A percentile compares a stretch with the other conserved stretches of the same genome.
phyloP scores from a whole-genome alignment of 1,139 yeast species.

The Saccharomyces hybrid region DNA sequence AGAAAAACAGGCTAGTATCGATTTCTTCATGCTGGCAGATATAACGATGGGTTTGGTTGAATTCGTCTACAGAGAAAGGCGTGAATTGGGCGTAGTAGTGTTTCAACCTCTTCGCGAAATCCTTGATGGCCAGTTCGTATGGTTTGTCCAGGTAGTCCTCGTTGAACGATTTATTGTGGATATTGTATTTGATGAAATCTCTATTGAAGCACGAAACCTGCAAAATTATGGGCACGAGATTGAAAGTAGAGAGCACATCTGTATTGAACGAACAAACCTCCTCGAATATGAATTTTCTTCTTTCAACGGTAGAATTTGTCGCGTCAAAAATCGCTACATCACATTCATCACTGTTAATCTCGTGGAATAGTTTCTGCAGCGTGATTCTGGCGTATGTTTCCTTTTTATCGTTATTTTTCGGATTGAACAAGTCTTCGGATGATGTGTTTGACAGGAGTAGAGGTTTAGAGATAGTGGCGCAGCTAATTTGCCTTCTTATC shows the following conservation, averaged over 20 bases:
- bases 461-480: slow-evolving; percentile 16
- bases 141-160: slow-evolving; percentile 46
- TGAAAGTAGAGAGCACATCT: slow-evolving; percentile 16
- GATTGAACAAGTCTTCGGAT: slow-evolving; percentile 41
- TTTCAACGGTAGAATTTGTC: slow-evolving; percentile 52
- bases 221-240: slow-evolving; percentile 35
- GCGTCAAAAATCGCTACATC: slow-evolving; percentile 67
- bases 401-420: slow-evolving; percentile 42
- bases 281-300: slow-evolving; percentile 39
- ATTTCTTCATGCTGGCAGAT: slow-evolving; percentile 1
- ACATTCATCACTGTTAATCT: slow-evolving; percentile 38
- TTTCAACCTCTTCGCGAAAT: slow-evolving; percentile 50
- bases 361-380: slow-evolving; percentile 42
- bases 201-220: slow-evolving; percentile 42
- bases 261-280: slow-evolving; percentile 23
- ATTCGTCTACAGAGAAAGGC: slow-evolving; percentile 45
- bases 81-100: slow-evolving; percentile 52
- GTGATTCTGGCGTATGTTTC: slow-evolving; percentile 57
- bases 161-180: slow-evolving; percentile 53
- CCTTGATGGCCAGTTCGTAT: slow-evolving; percentile 46
- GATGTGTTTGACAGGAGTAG: slow-evolving; percentile 27
- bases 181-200: slow-evolving; percentile 45
- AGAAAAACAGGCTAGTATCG: slow-evolving; percentile 15
- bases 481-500: slow-evolving; percentile 39
- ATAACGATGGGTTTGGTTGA: slow-evolving; percentile 19